phyloP scores from a whole-genome alignment of 2,329 filamentous ascomycete species.

The Arthrinium phaeospermum region DNA sequence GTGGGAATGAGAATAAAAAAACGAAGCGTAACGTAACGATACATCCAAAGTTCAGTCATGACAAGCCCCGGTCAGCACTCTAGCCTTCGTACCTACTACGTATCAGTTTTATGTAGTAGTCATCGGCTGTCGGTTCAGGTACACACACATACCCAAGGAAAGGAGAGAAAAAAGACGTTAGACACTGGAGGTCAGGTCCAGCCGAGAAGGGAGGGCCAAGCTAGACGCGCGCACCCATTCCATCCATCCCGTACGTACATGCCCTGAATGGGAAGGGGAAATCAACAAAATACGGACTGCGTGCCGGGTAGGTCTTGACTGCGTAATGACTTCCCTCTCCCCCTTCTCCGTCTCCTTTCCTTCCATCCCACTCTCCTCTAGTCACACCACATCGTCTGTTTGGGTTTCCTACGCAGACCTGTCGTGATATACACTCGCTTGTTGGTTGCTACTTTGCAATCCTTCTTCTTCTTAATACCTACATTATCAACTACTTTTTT shows the following conservation, averaged over 20 bases:
- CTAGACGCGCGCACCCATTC: constrained; percentile 9
- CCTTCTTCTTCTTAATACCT: not conserved
- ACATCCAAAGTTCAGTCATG: constrained; percentile 2
- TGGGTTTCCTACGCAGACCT: not conserved
- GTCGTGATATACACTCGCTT: constrained; percentile 13
- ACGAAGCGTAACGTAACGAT: not conserved
- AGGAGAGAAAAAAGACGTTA: not conserved
- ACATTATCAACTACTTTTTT: not conserved
- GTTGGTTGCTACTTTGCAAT: not conserved
- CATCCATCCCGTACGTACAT: not conserved
- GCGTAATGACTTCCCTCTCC: not conserved
- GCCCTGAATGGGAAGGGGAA: not conserved
- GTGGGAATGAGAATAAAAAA: not conserved
- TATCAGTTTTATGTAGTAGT: not conserved
- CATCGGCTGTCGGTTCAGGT: not conserved
- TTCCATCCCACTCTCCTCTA: not conserved
- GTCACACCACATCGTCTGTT: constrained; percentile 13
- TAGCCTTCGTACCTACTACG: constrained; percentile 9
- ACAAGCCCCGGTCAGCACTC: not conserved
- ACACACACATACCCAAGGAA: not conserved
- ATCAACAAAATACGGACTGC: not conserved
- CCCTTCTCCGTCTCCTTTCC: not conserved
- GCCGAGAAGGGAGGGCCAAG: constrained; percentile 3
- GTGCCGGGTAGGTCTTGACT: not conserved
- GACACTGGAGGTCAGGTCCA: not conserved